These are phyloP conservation scores for Fusarium fracticaudum DNA, from an alignment of 2,329 filamentous ascomycete genomes.

Conservation along the genomic window DNA sequence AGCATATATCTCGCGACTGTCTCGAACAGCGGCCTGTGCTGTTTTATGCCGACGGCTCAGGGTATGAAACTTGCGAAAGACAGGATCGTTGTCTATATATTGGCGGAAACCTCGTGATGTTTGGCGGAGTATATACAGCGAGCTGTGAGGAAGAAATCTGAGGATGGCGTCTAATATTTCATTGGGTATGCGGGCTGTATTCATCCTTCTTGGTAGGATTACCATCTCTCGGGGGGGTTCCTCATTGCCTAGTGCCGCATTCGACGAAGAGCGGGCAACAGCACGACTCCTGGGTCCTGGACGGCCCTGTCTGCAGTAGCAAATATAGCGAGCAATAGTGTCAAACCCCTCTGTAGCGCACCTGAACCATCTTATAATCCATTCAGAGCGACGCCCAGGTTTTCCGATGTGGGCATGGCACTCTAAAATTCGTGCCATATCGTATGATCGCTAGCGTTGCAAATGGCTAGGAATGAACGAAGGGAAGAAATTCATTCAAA, in stretches of 20 bases:
- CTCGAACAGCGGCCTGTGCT: not conserved
- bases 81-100: not conserved
- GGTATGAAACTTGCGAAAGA: not conserved
- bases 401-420: not conserved
- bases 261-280: not conserved
- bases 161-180: not conserved
- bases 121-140: not conserved
- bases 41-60: not conserved
- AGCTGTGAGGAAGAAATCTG: not conserved
- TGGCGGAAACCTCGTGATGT: not conserved
- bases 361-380: not conserved
- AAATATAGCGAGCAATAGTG: no score
- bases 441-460: no score
- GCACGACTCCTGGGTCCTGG: not conserved
- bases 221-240: not conserved
- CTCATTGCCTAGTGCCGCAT: accelerated
- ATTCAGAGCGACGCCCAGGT: not conserved
- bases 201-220: not conserved
- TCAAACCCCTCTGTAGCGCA: not conserved
- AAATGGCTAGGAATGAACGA: not conserved
- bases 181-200: not conserved
- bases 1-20: not conserved
- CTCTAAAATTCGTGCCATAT: not conserved
- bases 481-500: no score
- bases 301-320: not conserved